phyloP scores from a whole-genome alignment of 164 flowering plant genomes.

The Stephania japonica region DNA sequence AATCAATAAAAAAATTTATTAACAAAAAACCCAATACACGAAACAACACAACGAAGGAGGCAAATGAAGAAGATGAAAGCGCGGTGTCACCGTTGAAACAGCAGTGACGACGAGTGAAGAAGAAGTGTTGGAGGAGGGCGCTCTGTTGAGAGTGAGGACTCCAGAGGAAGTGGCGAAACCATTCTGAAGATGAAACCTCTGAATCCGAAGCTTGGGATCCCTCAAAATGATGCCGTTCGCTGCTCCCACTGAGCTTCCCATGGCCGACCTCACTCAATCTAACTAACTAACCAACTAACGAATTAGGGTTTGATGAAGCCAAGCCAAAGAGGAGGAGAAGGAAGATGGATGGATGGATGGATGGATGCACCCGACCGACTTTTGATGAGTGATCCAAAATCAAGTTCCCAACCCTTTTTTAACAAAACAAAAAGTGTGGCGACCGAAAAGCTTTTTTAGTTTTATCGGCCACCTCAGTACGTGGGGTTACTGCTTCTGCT shows the following conservation, averaged over 20 bases:
- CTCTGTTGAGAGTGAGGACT: slow-evolving; percentile 23
- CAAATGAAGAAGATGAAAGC: not conserved
- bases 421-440: too few species aligned
- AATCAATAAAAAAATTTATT: not conserved
- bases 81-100: slow-evolving; percentile 51
- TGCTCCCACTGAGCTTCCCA: slow-evolving; percentile 64
- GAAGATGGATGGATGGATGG: too few species aligned
- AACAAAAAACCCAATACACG: not conserved
- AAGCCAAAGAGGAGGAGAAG: too few species aligned
- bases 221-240: slow-evolving; percentile 32
- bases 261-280: slow-evolving; percentile 4
- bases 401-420: too few species aligned
- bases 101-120: slow-evolving; percentile 30
- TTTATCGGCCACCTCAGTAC: too few species aligned
- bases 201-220: slow-evolving; percentile 43
- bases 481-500: too few species aligned
- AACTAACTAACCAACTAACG: too few species aligned
- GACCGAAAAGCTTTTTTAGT: too few species aligned
- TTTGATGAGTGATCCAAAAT: too few species aligned
- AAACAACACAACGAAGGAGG: not conserved
- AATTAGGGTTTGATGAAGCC: too few species aligned
- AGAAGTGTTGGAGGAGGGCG: slow-evolving; percentile 22
- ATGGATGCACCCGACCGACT: too few species aligned
- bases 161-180: slow-evolving; percentile 46
- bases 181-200: slow-evolving; percentile 22